A percentile compares a stretch with the other conserved stretches of the same genome.
Evolutionary conservation across 176 grass and related monocot species (phyloP).

Genomic region (Juncus effusus): DNA sequence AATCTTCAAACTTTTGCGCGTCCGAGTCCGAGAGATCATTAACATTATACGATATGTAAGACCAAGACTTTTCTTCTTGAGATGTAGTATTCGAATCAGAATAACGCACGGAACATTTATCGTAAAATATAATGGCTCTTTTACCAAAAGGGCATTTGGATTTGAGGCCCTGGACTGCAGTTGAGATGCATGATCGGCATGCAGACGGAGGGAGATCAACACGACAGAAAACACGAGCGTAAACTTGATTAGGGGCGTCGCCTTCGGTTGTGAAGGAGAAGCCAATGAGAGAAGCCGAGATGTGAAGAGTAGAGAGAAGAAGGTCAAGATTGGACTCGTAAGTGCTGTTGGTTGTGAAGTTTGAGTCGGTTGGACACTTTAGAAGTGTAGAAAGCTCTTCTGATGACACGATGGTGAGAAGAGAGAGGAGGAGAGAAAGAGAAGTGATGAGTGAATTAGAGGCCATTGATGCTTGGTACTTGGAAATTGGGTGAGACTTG

Average conservation of each 20-base stretch:
- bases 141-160: constrained; percentile 14
- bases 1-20: not conserved
- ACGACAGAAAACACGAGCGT: constrained; percentile 35
- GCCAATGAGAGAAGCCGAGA: constrained; percentile 23
- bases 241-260: not conserved
- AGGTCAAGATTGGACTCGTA: constrained; percentile 9
- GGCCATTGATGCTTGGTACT: too few relatives aligned
- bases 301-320: constrained; percentile 14
- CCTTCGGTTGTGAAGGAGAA: constrained; percentile 28
- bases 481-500: too few relatives aligned
- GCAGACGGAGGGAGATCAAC: not conserved
- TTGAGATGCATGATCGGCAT: constrained; percentile 28
- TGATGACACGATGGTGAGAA: not conserved
- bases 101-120: constrained; percentile 28
- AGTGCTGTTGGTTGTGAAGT: constrained; percentile 12
- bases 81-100: constrained; percentile 30
- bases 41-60: fast-evolving
- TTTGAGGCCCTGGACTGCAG: constrained; percentile 13
- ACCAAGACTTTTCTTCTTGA: not conserved
- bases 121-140: constrained; percentile 19
- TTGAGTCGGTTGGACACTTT: not conserved
- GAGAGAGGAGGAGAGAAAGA: not conserved
- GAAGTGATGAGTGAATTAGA: not conserved
- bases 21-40: constrained; percentile 12
- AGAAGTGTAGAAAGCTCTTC: not conserved